Base-by-base conservation (phyloP, 768 basidiomycete species). In the Boletus tomentosulus region DNA sequence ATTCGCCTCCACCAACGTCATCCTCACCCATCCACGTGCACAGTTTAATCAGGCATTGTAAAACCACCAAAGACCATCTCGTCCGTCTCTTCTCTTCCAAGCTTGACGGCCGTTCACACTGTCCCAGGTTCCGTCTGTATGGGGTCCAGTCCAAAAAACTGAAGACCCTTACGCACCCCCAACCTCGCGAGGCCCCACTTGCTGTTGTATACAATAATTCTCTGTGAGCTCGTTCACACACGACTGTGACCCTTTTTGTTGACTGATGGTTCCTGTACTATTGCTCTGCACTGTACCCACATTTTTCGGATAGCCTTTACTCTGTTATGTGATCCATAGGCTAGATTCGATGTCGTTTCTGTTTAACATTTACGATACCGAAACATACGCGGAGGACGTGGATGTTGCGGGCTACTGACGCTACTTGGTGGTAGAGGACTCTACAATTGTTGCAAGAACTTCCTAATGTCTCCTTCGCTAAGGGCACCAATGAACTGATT, bases 91-190 rank as follows among this genome's bases (percentile, higher is more conserved):
- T 52, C 54, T 38, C 24, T 39, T 57, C 54, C 39, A 48, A 0
- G 1, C 34, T 34, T 37, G 50, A 27, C 37, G 48, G 22, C 58
- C 55, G 34, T 63, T 65, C 48, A 65, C 59, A 35, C 58, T 48
- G 50, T 28, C 62, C 24, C 64, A 94, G 89, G 87, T 96, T 46
- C 94, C 95, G 25, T 93, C 90, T 19, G 92, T 99, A 1, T 99
- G 97, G 97, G 97, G 97, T 10, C 87, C 91, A 24, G 86, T 96
- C n/a, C 84, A 84, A 59, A 90, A 89, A 66, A 84, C 83, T 41
- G 92, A 96, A 55, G 96, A 99, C 68, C 96, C 96, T 46, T 98
- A 93, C 65, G 87, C 87, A 25, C 89, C 87, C 50, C 84, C 83
- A 67, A 72, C 77, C 52, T 64, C 79, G 73, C 48, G 79, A n/a